A percentile compares a stretch with the other conserved stretches of the same genome.
Evolutionary conservation across 2,329 filamentous ascomycete species (phyloP).

Genomic region (Zymoseptoria passerinii): DNA sequence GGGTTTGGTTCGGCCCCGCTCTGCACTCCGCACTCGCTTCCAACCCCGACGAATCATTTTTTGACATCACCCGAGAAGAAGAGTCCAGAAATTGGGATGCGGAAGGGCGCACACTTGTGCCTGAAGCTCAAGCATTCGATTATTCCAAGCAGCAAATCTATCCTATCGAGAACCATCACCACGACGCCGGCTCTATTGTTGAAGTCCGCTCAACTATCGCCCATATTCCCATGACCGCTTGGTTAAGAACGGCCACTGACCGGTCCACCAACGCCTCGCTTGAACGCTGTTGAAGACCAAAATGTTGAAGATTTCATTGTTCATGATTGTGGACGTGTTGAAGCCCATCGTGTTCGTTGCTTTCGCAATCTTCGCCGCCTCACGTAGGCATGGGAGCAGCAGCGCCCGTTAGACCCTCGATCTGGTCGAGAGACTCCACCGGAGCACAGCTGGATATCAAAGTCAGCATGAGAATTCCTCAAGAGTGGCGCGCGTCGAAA

Average conservation of each 20-base stretch:
- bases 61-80: background rate
- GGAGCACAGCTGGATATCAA: constrained; percentile 55
- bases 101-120: background rate
- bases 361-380: constrained; percentile 1
- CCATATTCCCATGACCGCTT: background rate
- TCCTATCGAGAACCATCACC: background rate
- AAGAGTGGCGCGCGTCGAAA: background rate
- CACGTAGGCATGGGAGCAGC: constrained; percentile 24
- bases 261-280: constrained; percentile 15
- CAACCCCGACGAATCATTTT: background rate
- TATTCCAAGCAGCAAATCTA: background rate
- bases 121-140: background rate
- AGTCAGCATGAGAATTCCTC: background rate
- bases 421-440: constrained; percentile 48
- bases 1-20: background rate
- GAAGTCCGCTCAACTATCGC: background rate
- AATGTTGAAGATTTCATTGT: constrained; percentile 13
- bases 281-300: constrained; percentile 17
- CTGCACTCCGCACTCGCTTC: background rate
- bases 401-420: constrained; percentile 30
- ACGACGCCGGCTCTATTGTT: background rate
- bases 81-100: background rate
- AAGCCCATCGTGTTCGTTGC: background rate
- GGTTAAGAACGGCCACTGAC: background rate
- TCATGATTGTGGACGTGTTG: background rate